Percentiles rank a stretch among this genome's conserved stretches.
Evolutionary conservation across 2,329 filamentous ascomycete genomes (phyloP).

Genomic region (Colletotrichum limetticola): DNA sequence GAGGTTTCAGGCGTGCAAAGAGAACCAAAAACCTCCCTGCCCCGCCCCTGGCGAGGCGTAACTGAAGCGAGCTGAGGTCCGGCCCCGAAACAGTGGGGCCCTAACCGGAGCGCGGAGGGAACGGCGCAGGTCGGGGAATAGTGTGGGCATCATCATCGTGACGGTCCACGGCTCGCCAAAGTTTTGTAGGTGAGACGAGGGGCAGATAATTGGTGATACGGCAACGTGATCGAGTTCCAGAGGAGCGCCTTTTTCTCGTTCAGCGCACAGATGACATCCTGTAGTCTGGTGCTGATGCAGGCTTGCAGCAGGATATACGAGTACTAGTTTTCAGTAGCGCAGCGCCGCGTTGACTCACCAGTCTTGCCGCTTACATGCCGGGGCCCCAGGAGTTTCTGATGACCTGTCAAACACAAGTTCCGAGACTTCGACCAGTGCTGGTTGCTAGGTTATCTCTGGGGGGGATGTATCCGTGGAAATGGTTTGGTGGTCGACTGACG

Average conservation of each 20-base stretch:
- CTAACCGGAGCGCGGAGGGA: neutral
- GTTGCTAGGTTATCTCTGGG: slow-evolving; percentile 14
- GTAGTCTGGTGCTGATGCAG: neutral
- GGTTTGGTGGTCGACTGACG: neutral
- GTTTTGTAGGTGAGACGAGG: neutral
- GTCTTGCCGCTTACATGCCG: slow-evolving; percentile 20
- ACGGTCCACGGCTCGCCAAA: neutral
- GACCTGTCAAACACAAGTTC: neutral
- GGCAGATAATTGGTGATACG: neutral
- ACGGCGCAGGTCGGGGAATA: neutral
- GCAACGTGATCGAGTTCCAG: neutral
- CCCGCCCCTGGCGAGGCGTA: neutral
- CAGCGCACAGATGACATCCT: neutral
- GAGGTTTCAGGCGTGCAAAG: neutral
- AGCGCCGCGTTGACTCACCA: slow-evolving; percentile 26
- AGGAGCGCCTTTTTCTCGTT: neutral
- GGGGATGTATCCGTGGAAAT: slow-evolving; percentile 12
- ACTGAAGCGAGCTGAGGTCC: slow-evolving; percentile 16
- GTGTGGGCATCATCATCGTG: slow-evolving; percentile 8
- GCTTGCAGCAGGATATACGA: slow-evolving; percentile 3
- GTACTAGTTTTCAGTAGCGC: slow-evolving; percentile 23
- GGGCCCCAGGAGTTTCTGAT: neutral
- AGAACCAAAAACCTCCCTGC: neutral
- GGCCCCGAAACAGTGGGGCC: slow-evolving; percentile 9
- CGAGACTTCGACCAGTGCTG: neutral